Percentiles rank a stretch among this genome's conserved stretches.
phyloP scores from a whole-genome alignment of 2,329 filamentous ascomycete genomes.

The Sarocladium strictum region DNA sequence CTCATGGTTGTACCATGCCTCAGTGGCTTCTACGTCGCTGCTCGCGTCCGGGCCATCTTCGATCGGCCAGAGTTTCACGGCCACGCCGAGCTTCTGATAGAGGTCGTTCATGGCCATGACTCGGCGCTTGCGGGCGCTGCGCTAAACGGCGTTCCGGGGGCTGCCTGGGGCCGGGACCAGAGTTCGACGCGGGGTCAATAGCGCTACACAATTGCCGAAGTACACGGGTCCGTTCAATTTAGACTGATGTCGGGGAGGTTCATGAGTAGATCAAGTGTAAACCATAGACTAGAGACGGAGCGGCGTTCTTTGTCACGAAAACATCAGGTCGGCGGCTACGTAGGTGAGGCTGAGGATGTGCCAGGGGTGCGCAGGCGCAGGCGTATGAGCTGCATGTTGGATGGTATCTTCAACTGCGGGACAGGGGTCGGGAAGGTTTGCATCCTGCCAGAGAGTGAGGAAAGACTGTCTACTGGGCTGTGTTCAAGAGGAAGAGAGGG shows the following conservation, averaged over 20 bases:
- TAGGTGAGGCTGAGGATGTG: neutral
- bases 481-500: no score
- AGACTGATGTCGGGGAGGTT: neutral
- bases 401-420: neutral
- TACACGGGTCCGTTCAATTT: neutral
- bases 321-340: neutral
- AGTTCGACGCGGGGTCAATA: neutral
- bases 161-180: neutral
- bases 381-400: neutral
- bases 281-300: constrained; percentile 20
- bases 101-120: constrained; percentile 2
- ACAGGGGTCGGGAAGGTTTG: neutral
- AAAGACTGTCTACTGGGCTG: neutral
- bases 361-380: neutral
- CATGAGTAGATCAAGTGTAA: constrained; percentile 9
- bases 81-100: neutral
- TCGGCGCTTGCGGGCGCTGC: no score
- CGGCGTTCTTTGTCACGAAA: constrained; percentile 17
- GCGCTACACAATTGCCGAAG: neutral
- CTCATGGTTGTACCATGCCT: constrained; percentile 6
- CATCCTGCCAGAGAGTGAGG: no score
- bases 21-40: neutral
- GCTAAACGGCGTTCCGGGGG: no score
- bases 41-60: neutral
- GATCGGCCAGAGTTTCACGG: constrained; percentile 5